Percentiles rank a stretch among this genome's conserved stretches.
Conservation (phyloP, 345 rosid species). For the Rhodamnia rubescens region DNA sequence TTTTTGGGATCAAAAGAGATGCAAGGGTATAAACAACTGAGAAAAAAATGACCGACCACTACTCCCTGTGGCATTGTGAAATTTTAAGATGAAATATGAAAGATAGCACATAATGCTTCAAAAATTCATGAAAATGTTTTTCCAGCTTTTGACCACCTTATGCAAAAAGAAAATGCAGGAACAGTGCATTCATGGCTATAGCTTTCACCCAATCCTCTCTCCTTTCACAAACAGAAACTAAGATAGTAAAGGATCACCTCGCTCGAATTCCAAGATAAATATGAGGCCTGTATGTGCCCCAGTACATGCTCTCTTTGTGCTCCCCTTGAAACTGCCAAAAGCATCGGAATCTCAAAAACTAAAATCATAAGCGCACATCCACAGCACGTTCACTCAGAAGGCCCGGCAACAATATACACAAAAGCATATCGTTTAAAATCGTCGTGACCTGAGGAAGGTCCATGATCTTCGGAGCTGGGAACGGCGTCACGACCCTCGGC, state of each 20-base stretch:
- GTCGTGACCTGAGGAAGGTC: slow-evolving; percentile 54
- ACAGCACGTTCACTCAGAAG: neutral
- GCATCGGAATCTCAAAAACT: neutral
- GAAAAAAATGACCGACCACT: neutral
- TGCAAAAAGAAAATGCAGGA: neutral
- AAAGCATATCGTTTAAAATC: neutral
- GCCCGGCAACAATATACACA: neutral
- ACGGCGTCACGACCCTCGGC: slow-evolving; percentile 74
- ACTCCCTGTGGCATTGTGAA: neutral
- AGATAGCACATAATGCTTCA: neutral
- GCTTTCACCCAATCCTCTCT: neutral
- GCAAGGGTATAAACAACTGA: neutral
- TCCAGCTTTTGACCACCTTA: neutral
- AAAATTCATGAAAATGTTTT: neutral
- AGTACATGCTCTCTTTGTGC: slow-evolving; percentile 70
- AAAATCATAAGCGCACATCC: neutral
- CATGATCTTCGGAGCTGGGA: slow-evolving; percentile 66
- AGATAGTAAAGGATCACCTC: slow-evolving; percentile 23
- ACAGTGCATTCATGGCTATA: neutral
- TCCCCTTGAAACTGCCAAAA: slow-evolving; percentile 70
- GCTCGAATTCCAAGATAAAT: slow-evolving; percentile 83
- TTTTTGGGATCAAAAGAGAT: neutral
- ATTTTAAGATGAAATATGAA: neutral
- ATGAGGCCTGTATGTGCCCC: slow-evolving; percentile 92
- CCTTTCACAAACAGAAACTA: neutral